Evolutionary conservation across 108 stramenopile species (phyloP).

Genomic region (Bacterosira constricta): DNA sequence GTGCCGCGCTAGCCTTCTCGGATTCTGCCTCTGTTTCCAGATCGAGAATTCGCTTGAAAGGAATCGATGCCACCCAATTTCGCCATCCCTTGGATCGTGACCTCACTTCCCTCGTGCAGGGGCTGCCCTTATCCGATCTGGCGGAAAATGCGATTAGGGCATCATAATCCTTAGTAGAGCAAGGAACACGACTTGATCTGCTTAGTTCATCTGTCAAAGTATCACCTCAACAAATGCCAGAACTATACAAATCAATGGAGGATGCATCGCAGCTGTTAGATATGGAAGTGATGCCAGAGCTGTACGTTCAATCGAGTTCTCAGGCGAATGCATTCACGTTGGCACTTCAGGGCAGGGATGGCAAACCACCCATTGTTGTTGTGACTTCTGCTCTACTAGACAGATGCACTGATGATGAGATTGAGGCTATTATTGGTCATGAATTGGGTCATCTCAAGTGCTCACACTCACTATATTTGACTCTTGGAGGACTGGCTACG

Average conservation of each 20-base stretch:
- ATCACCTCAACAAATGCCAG: constrained; percentile 49
- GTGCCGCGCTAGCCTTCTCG: background rate
- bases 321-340: constrained; percentile 71
- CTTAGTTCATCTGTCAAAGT: constrained; percentile 56
- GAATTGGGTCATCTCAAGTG: constrained; percentile 84
- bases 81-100: constrained; percentile 60
- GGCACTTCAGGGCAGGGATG: constrained; percentile 44
- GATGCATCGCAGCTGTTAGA: constrained; percentile 48
- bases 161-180: constrained; percentile 53
- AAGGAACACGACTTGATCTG: constrained; percentile 54
- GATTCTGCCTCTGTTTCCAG: background rate
- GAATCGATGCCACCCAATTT: constrained; percentile 49
- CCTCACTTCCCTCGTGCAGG: constrained; percentile 44
- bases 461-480: constrained; percentile 77
- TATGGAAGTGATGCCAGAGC: constrained; percentile 45
- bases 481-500: constrained; percentile 59
- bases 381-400: constrained; percentile 66
- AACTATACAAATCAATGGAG: constrained; percentile 39
- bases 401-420: constrained; percentile 55
- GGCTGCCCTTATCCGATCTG: constrained; percentile 29
- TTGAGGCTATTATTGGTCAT: constrained; percentile 75
- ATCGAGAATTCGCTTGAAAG: constrained; percentile 5
- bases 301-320: constrained; percentile 58
- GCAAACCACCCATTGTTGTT: constrained; percentile 50
- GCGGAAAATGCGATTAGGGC: constrained; percentile 35